Conservation (phyloP, 768 basidiomycete species). For the Tulasnella sp. region DNA sequence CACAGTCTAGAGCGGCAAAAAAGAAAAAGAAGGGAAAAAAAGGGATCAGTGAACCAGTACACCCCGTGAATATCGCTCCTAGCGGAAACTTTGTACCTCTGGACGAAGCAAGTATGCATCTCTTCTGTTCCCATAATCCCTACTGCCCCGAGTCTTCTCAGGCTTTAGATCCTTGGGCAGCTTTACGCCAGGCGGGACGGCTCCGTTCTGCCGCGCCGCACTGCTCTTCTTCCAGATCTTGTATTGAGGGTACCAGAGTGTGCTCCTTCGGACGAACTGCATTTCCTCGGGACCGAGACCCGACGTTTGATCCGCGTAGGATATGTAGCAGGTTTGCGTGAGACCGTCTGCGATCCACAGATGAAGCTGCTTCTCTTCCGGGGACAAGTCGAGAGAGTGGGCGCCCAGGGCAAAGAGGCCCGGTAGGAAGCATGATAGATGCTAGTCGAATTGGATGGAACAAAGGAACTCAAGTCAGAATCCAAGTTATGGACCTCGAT, state of each 20-base stretch:
- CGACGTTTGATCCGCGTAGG: conserved; percentile 61
- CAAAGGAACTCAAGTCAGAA: background rate
- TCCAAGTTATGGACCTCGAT: conserved; percentile 19
- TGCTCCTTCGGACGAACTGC: conserved; percentile 29
- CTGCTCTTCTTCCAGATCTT: conserved; percentile 1
- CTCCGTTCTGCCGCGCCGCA: background rate
- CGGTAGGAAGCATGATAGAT: conserved; percentile 70
- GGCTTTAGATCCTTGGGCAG: background rate
- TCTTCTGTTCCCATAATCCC: conserved; percentile 47
- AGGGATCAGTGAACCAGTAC: background rate
- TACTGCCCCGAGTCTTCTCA: background rate
- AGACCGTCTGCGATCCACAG: conserved; percentile 71
- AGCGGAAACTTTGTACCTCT: conserved; percentile 39
- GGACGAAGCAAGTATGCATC: conserved; percentile 55
- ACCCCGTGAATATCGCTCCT: background rate
- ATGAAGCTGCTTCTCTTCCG: conserved; percentile 48
- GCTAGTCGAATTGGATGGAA: conserved; percentile 36
- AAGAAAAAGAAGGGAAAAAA: background rate
- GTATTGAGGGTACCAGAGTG: conserved; percentile 12
- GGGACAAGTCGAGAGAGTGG: conserved; percentile 34
- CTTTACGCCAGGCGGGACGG: conserved; percentile 10
- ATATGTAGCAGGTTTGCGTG: conserved; percentile 59
- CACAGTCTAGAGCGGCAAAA: conserved; percentile 47
- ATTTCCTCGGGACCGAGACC: conserved; percentile 63
- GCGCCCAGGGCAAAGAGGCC: conserved; percentile 67